Base-by-base conservation (phyloP, 371 early-diverging fungal genomes). In the Mortierella sp. region DNA sequence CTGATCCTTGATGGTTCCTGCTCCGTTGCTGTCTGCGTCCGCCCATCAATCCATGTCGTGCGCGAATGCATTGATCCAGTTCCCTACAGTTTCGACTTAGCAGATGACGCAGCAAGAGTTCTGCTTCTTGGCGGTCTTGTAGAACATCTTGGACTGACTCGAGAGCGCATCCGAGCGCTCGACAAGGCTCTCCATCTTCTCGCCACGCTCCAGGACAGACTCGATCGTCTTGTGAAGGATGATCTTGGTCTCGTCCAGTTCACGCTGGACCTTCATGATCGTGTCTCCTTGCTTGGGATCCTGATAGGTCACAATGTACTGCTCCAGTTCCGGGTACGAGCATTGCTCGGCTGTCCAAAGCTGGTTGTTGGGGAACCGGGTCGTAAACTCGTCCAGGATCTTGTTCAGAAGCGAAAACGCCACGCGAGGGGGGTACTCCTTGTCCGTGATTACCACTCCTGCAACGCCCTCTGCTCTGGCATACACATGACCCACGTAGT, bases 151-250 rank as follows among this genome's bases (percentile, higher is more conserved):
- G 45, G 97, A 96, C 88, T 97, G 96, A 40, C 88, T 90, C 26
- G 97, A 96, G 55, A 99, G 90, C 14, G 93, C 90, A 77, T 98
- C 97, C 22, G 96, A 95, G 76, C 95, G 90, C 70, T 94, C 95
- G 8, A 99, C 98, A 47, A 99, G 90, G 76, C 95, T 94, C 76
- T 99, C 99, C 74, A 99, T 88, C 88, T 96, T 97, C 86, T 99
- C 99, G 34, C 98, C 99, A 71, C 99, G 93, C 74, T 98, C 94
- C 78, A 99, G 87, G 16, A 99, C 93, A 37, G 95, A 93, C 74
- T 99, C 98, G 79, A 99, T 97, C 0, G 99, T 99, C 87, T 98
- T 97, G 86, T 98, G 97, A 89, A 99, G 85, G 52, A 99, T 94
- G 58, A 95, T 94, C 86, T 97, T 99, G 0, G 99, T 99, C 86